Evolutionary conservation across 345 rosid species (phyloP), one percentile per base, ranked within the genome.

Genomic region (Pistacia vera): DNA sequence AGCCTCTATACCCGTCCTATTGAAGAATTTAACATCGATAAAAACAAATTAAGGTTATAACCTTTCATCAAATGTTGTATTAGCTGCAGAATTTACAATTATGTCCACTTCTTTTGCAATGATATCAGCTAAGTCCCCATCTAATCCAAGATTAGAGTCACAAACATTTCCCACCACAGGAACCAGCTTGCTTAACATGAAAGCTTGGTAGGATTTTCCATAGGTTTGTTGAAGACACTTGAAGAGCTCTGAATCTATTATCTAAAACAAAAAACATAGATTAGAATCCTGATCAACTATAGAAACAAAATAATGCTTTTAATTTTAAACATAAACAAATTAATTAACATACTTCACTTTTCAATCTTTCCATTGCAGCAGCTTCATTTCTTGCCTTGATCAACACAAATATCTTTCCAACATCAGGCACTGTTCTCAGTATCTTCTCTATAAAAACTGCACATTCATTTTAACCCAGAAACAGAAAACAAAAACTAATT

Each of bases 391-490:
- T 81, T 1, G 99, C 98, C 79, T 89, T 91, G 79, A 96, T 91
- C 87, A 96, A 77, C 63, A 96, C 78, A 83, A 85, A 93, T 76
- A 93, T 90, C 87, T 91, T 92, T 11, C 98, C 91, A 62, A 96
- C 97, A 68, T 96, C 95, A 4, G 97, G 99, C 59, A 82, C 87
- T 13, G 95, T 90, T 75, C 98, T 75, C 66, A 93, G 72, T 75
- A 93, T 92, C 88, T 96, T 96, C 92, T 93, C 97, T 57, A 93
- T 89, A 25, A 96, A 85, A 82, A 92, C 99, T 93, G 84, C 16
- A 66, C 7, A 49, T 49, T 41, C 0, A 41, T 41, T 54, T 10
- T 63, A 56, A 55, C 8, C 38, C 22, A 22, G 4, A 25, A 33
- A 6, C 0, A 1, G 8, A 41, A 41, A 41, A 41, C 9, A 41